These are phyloP conservation scores for Diaporthe helianthi DNA, from an alignment of 2,329 filamentous ascomycete species.

Conservation along the genomic window DNA sequence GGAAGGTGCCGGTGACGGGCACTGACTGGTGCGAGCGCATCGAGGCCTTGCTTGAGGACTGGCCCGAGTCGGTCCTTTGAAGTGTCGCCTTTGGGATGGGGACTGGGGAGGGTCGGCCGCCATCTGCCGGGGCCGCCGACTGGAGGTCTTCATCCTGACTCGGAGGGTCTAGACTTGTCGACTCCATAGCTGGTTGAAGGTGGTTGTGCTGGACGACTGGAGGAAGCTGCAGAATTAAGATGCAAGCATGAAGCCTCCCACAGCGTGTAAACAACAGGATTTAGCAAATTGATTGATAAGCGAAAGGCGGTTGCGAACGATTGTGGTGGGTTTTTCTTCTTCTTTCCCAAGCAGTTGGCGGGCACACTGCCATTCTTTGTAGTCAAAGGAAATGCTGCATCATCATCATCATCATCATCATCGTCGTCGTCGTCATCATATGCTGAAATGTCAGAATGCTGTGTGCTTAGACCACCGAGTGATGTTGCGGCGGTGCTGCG, in stretches of 20 bases:
- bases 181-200: conserved; percentile 1
- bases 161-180: conserved; percentile 10
- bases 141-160: conserved; percentile 17
- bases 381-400: neutral
- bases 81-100: conserved; percentile 34
- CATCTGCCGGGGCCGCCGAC: conserved; percentile 6
- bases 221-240: neutral
- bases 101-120: conserved; percentile 9
- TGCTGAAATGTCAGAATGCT: neutral
- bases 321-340: too few relatives aligned
- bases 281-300: neutral
- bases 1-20: conserved; percentile 48
- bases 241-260: neutral
- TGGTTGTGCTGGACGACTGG: neutral
- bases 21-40: conserved; percentile 47
- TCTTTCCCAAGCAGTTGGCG: neutral
- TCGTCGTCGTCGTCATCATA: neutral
- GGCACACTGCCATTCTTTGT: conserved; percentile 7
- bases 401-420: neutral
- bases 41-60: conserved; percentile 36
- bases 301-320: neutral
- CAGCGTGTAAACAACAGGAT: neutral
- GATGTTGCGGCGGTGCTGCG: neutral
- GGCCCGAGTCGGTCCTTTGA: conserved; percentile 48
- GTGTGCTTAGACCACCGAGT: neutral